Evolutionary conservation across 495 filamentous ascomycete genomes (phyloP), one percentile per base, ranked within the genome.

Genomic region (Filosporella fistucella): DNA sequence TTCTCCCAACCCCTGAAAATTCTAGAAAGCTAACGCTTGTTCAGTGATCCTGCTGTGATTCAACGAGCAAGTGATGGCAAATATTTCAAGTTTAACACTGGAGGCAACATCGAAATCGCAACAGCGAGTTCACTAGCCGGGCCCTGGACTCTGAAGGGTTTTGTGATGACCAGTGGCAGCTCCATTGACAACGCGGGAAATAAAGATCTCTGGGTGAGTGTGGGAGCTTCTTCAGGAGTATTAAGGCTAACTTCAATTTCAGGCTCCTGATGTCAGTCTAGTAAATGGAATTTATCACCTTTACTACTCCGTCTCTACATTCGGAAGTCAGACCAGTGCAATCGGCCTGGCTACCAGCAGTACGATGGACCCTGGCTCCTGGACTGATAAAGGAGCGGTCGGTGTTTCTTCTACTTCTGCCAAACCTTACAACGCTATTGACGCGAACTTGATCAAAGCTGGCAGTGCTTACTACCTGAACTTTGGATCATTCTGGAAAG

Each of bases 81-180:
- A 2, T 90, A 87, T 66, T 90, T 82, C 66, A 80, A 81, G 33
- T 89, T 88, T 66, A 75, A 76, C 1, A 88, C 86, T 0, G 76
- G 77, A 22, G 75, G 71, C 17, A 72, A 70, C 38, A 76, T 90
- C 47, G 64, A 70, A 30, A 76, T 82, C 23, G 70, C 77, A 46
- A 80, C 76, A 0, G 72, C 85, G 0, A 60, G 73, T 5, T 67
- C 70, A 7, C 57, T 88, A 21, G 67, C 61, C 17, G 85, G 85
- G 0, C 81, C 85, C 1, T 90, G 85, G 86, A 77, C 65, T 0
- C 71, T 72, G 45, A 54, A 65, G 14, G 84, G 85, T 9, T 60
- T 68, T 10, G 80, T 72, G 0, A 59, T 89, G n/a, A 72, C 78
- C 1, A 56, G 52, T 21, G 78, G 78, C 3, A 78, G 77, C 4